Evolutionary conservation across 441 rosid species (phyloP), one percentile per base, ranked within the genome.

Genomic region (Corymbia calophylla): DNA sequence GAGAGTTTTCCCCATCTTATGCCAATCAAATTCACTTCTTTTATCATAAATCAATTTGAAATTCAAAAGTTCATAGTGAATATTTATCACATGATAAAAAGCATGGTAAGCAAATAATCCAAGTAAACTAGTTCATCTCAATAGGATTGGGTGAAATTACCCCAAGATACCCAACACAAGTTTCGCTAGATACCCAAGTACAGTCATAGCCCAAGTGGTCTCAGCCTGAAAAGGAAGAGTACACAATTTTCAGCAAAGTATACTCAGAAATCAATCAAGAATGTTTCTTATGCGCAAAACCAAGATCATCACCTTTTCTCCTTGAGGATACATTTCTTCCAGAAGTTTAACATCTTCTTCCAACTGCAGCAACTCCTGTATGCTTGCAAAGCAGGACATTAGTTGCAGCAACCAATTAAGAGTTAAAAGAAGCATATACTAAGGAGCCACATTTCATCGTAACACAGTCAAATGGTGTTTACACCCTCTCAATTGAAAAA

Each of bases 291-390:
- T 54, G 86, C 73, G 55, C 27, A 49, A 60, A 53, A 81, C 87
- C 86, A 49, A 51, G 87, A 87, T 58, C 88, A 81, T 86, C 90
- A 98, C 99, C 98, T 96, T 94, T 92, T 98, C 99, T 92, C 99
- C 99, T 94, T 98, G 99, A 89, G 99, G 99, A 88, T 98, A 98
- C 96, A 97, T 92, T 94, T 98, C 99, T 93, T 98, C 99, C 87
- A 98, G 92, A 93, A 98, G 95, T 87, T 97, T 97, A 85, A 98
- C 99, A 90, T 98, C 99, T 94, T 98, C 99, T 91, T 98, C 99
- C 93, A 98, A 88, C 90, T 94, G 99, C 90, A 95, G 96, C 94
- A 98, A 87, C 90, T 98, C 99, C 99, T 98, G 94, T 87, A 53
- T 53, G 48, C 14, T 60, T 73, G 64, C 66, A n/a, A 48, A 87